Evolutionary conservation across 139 green algal species (phyloP), one percentile per base, ranked within the genome.

Genomic region (Astrephomene gubernaculifera): DNA sequence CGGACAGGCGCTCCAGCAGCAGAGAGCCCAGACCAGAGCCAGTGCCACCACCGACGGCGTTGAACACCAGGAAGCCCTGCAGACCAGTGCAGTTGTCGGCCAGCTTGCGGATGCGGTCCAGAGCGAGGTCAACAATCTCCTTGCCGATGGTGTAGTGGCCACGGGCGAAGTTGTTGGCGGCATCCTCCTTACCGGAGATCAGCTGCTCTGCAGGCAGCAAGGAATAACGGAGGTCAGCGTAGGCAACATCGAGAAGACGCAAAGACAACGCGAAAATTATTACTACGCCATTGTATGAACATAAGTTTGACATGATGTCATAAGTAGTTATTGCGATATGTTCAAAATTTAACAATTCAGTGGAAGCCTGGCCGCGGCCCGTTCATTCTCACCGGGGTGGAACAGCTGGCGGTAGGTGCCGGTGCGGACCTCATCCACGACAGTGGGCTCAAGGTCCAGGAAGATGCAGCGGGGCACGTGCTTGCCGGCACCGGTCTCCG

Each of bases 1-100:
- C 97, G 45, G 94, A 98, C 88, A 98, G 95, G 88, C 96, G 95
- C 96, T 99, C 96, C 87, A 99, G 94, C 90, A 99, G 94, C 41
- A 99, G 95, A 60, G 96, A 98, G 89, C 96, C 96, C 57, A 99
- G 95, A 85, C 96, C 96, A 57, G 96, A 98, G 89, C 96, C 96
- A 45, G 96, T 99, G 71, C 96, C 96, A 82, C 96, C 96, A 75
- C 96, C 96, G 72, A 98, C 96, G 87, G 96, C 94, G 90, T 98
- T 98, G 96, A 98, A 99, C 45, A 98, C 95, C 78, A 98, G 90
- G 95, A 99, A 99, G 86, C 96, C 96, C 93, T 99, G 96, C 72
- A 99, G 95, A 75, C 96, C 96, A 0, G 96, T 99, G 94, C 96
- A 99, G 93, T 98, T 98, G 94, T 99, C 96, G 43, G 96, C 96